These are phyloP conservation scores for Chenopodium formosanum DNA, from an alignment of 148 eudicot genomes.

Conservation along the genomic window DNA sequence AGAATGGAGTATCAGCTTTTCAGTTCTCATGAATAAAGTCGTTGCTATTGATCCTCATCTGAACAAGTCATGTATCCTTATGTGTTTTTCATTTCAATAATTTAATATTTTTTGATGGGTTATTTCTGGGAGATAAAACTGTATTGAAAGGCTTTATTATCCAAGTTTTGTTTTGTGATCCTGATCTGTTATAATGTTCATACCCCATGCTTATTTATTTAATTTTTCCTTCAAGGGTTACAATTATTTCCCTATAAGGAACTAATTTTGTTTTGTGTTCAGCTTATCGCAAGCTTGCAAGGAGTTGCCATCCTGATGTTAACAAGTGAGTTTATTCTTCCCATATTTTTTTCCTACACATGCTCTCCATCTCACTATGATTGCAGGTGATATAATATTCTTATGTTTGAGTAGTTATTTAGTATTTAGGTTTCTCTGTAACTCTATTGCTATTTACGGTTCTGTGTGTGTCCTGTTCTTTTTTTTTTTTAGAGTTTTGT, in stretches of 20 bases:
- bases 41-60: background rate
- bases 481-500: background rate
- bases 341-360: background rate
- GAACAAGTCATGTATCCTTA: background rate
- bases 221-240: background rate
- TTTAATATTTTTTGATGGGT: background rate
- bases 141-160: background rate
- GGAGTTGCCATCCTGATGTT: conserved; percentile 97
- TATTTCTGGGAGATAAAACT: background rate
- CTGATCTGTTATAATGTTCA: background rate
- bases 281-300: conserved; percentile 98
- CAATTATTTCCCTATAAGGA: background rate
- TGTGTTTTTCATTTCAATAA: background rate
- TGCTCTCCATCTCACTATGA: background rate
- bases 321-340: conserved; percentile 66
- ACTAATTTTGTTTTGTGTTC: conserved; percentile 26
- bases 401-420: background rate
- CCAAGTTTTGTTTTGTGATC: background rate
- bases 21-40: background rate
- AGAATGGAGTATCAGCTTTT: background rate
- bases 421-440: background rate
- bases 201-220: background rate
- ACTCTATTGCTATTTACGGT: background rate
- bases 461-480: background rate
- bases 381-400: background rate